Conservation (phyloP, 768 basidiomycete genomes). For the Mycena leptocephala region DNA sequence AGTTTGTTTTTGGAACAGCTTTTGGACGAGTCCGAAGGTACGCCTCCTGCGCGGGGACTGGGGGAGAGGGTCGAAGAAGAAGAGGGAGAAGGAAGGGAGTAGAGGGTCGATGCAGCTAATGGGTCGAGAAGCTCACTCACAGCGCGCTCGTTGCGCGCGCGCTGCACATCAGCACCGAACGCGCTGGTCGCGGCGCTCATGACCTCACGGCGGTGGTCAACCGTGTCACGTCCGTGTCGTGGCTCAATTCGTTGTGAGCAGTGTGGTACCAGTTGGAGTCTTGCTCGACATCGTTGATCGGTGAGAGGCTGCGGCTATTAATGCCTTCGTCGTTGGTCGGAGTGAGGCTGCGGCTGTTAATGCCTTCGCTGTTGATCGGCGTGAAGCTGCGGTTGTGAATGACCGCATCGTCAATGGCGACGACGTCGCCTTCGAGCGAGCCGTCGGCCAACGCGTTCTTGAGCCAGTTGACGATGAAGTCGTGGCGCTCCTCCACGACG, state of each 20-base stretch:
- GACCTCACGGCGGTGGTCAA: slow-evolving; percentile 4
- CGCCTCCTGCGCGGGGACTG: background rate
- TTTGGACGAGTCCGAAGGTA: slow-evolving; percentile 31
- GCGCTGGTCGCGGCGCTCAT: slow-evolving; percentile 19
- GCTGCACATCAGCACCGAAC: slow-evolving; percentile 28
- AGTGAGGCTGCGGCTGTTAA: background rate
- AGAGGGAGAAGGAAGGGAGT: slow-evolving; percentile 11
- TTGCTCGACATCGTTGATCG: background rate
- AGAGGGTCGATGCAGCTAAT: slow-evolving; percentile 8
- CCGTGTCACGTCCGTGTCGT: background rate
- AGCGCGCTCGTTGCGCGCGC: slow-evolving; percentile 8
- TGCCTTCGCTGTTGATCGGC: background rate
- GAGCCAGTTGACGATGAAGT: slow-evolving; percentile 34
- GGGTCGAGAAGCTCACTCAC: slow-evolving; percentile 25
- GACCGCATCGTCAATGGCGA: background rate
- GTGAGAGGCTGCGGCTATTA: slow-evolving; percentile 1
- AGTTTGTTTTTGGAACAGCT: slow-evolving; percentile 36
- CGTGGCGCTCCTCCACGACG: slow-evolving; percentile 30
- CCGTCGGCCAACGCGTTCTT: slow-evolving; percentile 27
- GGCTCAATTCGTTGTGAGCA: background rate
- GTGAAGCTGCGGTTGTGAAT: background rate
- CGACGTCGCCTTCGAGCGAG: slow-evolving; percentile 2
- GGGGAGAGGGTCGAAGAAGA: background rate
- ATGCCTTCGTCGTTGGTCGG: slow-evolving; percentile 8
- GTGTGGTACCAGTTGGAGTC: background rate